Evolutionary conservation across 495 filamentous ascomycete genomes (phyloP), one percentile per base, ranked within the genome.

Genomic region (Penicillium egyptiacum): DNA sequence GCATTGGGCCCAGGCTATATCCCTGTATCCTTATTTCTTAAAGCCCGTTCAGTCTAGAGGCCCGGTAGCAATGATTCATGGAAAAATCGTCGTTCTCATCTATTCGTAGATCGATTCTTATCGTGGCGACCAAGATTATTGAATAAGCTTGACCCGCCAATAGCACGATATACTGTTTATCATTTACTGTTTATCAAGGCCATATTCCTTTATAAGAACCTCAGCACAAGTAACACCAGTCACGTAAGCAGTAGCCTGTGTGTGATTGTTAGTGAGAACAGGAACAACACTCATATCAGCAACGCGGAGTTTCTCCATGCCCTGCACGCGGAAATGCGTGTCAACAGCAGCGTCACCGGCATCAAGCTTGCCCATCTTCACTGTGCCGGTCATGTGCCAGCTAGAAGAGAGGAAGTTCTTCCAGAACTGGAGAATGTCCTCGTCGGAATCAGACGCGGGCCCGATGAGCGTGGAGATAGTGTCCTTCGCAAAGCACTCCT

Each of bases 281-380:
- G 86, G 86, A 22, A 86, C 73, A 44, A 86, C 80, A 60, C 84
- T 87, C 71, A 85, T 81, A 73, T 90, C 87, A 3, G 79, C 83
- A 5, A 89, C 76, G 10, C 87, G 77, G 57, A 90, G 66, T 0
- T 71, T 70, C 42, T 83, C 69, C 19, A 86, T 61, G 0, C 85
- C 87, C 6, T 75, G 63, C 0, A 89, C 75, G 28, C 75, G 72
- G 55, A 87, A 85, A 4, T 73, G 59, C 0, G 37, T 72, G 58
- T 88, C 84, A 25, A 89, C 83, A 7, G 75, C 83, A 7, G 78
- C 79, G 31, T 77, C 70, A 4, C 55, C 55, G 20, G 80, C 80
- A 0, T 71, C 77, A 0, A 53, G 7, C 42, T 59, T 72, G 0
- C 86, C 86, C 84, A 89, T 89, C 67, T 82, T 83, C 33, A 74